phyloP scores from a whole-genome alignment of 768 basidiomycete species.

The Pleurotus giganteus region DNA sequence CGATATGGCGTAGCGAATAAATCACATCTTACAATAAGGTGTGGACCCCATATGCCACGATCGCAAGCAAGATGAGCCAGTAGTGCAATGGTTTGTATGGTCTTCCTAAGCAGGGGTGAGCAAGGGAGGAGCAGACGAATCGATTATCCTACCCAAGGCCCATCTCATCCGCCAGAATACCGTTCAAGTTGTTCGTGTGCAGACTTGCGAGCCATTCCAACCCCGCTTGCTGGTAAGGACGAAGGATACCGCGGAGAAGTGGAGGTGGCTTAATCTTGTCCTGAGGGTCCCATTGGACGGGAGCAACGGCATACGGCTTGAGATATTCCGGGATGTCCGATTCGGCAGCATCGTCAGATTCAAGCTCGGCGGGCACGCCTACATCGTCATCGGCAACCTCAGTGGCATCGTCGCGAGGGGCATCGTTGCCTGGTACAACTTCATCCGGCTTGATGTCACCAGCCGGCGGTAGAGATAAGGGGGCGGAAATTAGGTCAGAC shows the following conservation, averaged over 20 bases:
- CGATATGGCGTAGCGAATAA: background rate
- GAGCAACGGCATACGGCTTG: constrained; percentile 67
- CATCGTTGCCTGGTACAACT: background rate
- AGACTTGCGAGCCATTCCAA: constrained; percentile 93
- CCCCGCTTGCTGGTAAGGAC: constrained; percentile 92
- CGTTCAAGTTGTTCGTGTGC: constrained; percentile 77
- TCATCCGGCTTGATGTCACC: background rate
- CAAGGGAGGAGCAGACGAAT: background rate
- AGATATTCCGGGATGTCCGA: constrained; percentile 52
- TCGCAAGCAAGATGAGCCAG: constrained; percentile 92
- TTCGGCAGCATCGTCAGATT: constrained; percentile 29
- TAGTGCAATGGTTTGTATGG: constrained; percentile 94
- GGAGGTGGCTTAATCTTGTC: constrained; percentile 61
- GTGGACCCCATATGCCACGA: constrained; percentile 88
- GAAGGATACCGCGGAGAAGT: constrained; percentile 81
- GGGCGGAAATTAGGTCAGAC: no score
- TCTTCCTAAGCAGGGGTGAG: constrained; percentile 58
- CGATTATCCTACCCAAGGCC: constrained; percentile 70
- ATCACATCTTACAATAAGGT: constrained; percentile 79
- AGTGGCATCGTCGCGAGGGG: background rate
- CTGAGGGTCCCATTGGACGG: constrained; percentile 63
- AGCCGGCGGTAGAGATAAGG: background rate
- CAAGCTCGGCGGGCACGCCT: constrained; percentile 28
- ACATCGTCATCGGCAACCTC: constrained; percentile 30
- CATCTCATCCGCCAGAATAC: constrained; percentile 93